phyloP scores from a whole-genome alignment of 2,329 filamentous ascomycete genomes.

The Lachnum nothofagi region DNA sequence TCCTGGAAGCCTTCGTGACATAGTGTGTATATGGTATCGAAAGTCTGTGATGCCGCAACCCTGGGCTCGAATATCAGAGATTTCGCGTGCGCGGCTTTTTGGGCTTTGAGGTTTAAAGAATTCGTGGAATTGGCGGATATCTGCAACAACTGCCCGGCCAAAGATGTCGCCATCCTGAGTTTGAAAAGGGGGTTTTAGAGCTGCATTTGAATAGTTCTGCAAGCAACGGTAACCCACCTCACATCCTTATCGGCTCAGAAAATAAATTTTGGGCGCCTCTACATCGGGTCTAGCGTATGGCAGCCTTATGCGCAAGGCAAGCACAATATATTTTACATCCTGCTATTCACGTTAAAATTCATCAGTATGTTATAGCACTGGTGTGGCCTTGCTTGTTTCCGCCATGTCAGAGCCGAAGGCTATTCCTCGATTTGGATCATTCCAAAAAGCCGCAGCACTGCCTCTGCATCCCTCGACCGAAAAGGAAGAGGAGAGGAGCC shows the following conservation, averaged over 20 bases:
- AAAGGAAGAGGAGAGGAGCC: conserved; percentile 9
- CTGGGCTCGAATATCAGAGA: conserved; percentile 89
- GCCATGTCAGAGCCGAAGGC: conserved; percentile 27
- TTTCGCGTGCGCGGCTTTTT: conserved; percentile 86
- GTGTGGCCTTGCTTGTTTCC: conserved; percentile 1
- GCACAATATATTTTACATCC: not conserved
- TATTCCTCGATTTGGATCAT: conserved; percentile 71
- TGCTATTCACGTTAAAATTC: not conserved
- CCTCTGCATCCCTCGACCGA: conserved; percentile 8
- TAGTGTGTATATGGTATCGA: conserved; percentile 79
- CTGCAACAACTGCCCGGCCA: conserved; percentile 89
- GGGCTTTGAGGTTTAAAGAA: conserved; percentile 85
- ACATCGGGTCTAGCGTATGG: not conserved
- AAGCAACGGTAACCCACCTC: not conserved
- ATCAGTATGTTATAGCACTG: conserved; percentile 18
- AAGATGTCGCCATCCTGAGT: conserved; percentile 67
- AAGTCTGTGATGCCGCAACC: conserved; percentile 81
- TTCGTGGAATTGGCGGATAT: conserved; percentile 87
- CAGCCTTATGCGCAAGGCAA: not conserved
- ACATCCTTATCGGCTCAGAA: not conserved
- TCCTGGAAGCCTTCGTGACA: conserved; percentile 89
- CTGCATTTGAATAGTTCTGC: not conserved
- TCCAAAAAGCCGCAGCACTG: conserved; percentile 48
- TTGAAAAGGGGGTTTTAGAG: conserved; percentile 1
- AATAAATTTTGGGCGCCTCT: not conserved